These are phyloP conservation scores for Solanum tarapatanum DNA, from an alignment of 257 asterid species.

Conservation along the genomic window DNA sequence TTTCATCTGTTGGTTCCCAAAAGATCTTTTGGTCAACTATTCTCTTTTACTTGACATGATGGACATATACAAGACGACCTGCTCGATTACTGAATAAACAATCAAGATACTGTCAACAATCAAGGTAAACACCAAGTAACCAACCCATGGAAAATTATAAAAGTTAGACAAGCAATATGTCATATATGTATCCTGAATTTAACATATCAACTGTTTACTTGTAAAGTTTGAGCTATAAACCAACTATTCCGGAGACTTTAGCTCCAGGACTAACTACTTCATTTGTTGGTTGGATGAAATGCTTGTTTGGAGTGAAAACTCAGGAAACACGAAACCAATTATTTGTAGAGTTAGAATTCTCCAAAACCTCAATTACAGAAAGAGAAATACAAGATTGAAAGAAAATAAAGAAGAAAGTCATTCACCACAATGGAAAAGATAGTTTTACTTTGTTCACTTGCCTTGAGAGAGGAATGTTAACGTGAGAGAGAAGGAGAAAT, in stretches of 20 bases:
- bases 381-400: background rate
- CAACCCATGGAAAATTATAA: background rate
- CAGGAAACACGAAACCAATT: background rate
- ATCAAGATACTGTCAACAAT: background rate
- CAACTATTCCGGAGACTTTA: background rate
- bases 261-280: background rate
- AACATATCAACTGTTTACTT: background rate
- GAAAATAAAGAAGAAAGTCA: background rate
- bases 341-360: background rate
- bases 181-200: background rate
- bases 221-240: background rate
- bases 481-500: background rate
- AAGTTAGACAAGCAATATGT: background rate
- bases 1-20: background rate
- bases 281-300: background rate
- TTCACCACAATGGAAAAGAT: background rate
- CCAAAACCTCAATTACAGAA: background rate
- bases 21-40: background rate
- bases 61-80: background rate
- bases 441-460: background rate
- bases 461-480: background rate
- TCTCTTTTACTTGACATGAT: background rate
- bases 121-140: background rate
- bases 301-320: background rate
- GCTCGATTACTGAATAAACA: background rate